Evolutionary conservation across 768 basidiomycete species (phyloP), one percentile per base, ranked within the genome.

Genomic region (Xerocomellus intermedius): DNA sequence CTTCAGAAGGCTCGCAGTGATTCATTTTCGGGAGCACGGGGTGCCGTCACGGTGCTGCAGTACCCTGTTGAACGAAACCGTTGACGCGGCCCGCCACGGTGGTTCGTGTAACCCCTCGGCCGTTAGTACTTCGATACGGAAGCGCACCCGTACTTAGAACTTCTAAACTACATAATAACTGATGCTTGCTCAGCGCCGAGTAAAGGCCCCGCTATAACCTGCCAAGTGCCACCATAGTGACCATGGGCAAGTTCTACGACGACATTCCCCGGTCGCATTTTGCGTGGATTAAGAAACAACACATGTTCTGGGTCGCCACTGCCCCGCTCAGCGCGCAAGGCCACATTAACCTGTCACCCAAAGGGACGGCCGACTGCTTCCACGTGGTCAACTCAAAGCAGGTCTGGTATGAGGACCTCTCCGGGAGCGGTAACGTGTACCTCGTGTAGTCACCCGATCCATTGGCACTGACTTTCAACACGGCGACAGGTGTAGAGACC

Each of bases 371-470:
- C 51, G 82, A 82, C 30, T 82, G 80, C 8, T 86, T 90, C 64
- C 84, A 84, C 58, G 65, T 88, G 44, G 75, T 79, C 21, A 73
- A 83, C 55, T 68, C 77, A 8, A 78, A 73, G 47, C 74, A 70
- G 50, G 85, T 86, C 8, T 89, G 86, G 86, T 90, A 89, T 61
- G 84, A 89, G 59, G 87, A 89, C 65, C 73, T 87, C 32, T 79
- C 80, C 7, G 87, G 87, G 8, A 83, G 84, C 56, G 86, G 86
- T 84, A 59, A 38, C 72, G 68, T 17, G 21, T 42, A 26, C 16
- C n/a, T 44, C 30, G 3, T 50, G 4, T 22, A 4, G 22, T 12
- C 16, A 14, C 8, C 13, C 5, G 14, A 14, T 7, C 17, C 42
- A 2, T 42, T 22, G 22, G 22, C 13, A 21, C 42, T 45, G 36